Conservation (phyloP, 2,329 filamentous ascomycete species). For the Talaromyces islandicus region DNA sequence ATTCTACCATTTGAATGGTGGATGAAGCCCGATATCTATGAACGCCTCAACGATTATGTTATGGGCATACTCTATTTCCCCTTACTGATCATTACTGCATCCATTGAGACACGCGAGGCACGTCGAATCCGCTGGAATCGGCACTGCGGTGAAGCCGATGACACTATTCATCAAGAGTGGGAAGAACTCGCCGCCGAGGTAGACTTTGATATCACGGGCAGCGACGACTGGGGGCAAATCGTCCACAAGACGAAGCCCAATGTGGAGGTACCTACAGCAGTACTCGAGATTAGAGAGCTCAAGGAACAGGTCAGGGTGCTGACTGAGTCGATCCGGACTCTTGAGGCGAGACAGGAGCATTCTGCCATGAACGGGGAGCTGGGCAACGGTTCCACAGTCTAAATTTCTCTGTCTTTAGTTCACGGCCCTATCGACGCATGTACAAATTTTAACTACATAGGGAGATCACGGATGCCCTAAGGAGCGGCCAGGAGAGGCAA, state of each 20-base stretch:
- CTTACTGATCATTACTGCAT: slow-evolving; percentile 70
- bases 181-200: slow-evolving; percentile 67
- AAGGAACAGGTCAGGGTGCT: slow-evolving; percentile 54
- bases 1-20: slow-evolving; percentile 90
- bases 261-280: slow-evolving; percentile 69
- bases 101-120: slow-evolving; percentile 62
- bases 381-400: background rate
- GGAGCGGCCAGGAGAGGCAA: too few species aligned
- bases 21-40: slow-evolving; percentile 69
- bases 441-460: background rate
- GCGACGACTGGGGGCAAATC: slow-evolving; percentile 68
- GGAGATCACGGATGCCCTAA: too few species aligned
- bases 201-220: slow-evolving; percentile 67
- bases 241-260: slow-evolving; percentile 73
- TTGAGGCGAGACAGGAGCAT: slow-evolving; percentile 31
- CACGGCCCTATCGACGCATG: background rate
- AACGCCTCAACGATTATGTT: slow-evolving; percentile 77
- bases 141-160: slow-evolving; percentile 75
- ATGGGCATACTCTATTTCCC: slow-evolving; percentile 85
- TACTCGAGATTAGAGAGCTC: slow-evolving; percentile 54
- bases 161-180: slow-evolving; percentile 88
- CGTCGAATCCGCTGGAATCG: slow-evolving; percentile 66
- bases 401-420: background rate
- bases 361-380: background rate
- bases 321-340: slow-evolving; percentile 57